Conservation (phyloP, 2,329 filamentous ascomycete species). For the Zarea fungicola region DNA sequence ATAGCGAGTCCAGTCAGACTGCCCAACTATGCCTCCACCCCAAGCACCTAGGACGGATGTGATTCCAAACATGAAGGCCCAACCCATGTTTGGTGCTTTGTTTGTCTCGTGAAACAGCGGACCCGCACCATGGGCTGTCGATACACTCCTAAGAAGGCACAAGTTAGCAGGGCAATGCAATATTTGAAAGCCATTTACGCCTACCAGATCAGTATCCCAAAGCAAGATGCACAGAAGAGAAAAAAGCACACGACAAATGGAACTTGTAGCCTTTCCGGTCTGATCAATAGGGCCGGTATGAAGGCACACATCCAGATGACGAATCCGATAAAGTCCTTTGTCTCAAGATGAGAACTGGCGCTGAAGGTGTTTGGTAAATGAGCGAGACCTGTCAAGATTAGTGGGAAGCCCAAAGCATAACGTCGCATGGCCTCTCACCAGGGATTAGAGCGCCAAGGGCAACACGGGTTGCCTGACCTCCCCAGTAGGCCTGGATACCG, state of each 20-base stretch:
- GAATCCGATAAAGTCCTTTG: slow-evolving; percentile 24
- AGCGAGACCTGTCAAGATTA: slow-evolving; percentile 16
- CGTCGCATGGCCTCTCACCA: slow-evolving; percentile 3
- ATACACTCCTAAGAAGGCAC: slow-evolving; percentile 20
- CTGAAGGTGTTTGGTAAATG: slow-evolving; percentile 21
- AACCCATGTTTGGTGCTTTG: slow-evolving; percentile 20
- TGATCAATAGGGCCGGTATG: slow-evolving; percentile 18
- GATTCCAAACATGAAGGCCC: slow-evolving; percentile 28
- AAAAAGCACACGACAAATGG: slow-evolving; percentile 23
- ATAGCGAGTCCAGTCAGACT: slow-evolving; percentile 26
- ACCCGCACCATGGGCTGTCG: slow-evolving; percentile 19
- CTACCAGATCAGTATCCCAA: slow-evolving; percentile 17
- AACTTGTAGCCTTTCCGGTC: slow-evolving; percentile 22
- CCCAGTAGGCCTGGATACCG: slow-evolving; percentile 26
- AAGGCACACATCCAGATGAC: slow-evolving; percentile 22
- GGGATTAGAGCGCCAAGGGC: slow-evolving; percentile 25
- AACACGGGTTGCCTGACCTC: slow-evolving; percentile 24
- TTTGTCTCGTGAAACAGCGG: slow-evolving; percentile 19
- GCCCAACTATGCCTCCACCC: slow-evolving; percentile 23
- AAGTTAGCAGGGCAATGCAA: slow-evolving; percentile 14
- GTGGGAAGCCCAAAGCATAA: not conserved
- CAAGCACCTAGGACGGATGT: slow-evolving; percentile 24
- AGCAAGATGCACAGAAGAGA: slow-evolving; percentile 19
- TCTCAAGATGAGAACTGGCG: slow-evolving; percentile 20
- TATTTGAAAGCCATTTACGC: not conserved